These are phyloP conservation scores for Styphnolobium japonicum DNA, from an alignment of 306 rosid species.

Conservation along the genomic window DNA sequence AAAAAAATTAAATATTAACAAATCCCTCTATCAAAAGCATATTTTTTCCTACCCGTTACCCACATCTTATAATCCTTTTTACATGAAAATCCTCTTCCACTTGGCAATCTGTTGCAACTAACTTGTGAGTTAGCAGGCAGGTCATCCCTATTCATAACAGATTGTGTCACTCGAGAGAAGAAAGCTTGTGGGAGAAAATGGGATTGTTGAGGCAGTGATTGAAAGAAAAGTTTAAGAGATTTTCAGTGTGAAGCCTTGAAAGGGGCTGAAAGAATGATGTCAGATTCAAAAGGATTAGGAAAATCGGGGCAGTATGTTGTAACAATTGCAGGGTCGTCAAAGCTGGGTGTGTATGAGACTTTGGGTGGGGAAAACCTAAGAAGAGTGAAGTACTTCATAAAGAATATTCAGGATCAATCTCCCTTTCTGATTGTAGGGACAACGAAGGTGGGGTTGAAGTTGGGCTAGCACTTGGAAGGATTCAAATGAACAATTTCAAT, in stretches of 20 bases:
- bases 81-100: too few species aligned
- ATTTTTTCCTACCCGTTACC: too few species aligned
- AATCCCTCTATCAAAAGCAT: too few species aligned
- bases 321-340: constrained; percentile 10
- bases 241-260: neutral
- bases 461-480: constrained; percentile 2
- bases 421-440: constrained; percentile 8
- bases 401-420: neutral
- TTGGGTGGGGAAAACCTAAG: constrained; percentile 35
- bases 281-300: neutral
- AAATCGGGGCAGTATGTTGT: neutral
- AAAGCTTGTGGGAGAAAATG: constrained; percentile 18
- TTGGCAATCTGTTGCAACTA: too few species aligned
- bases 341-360: constrained; percentile 20
- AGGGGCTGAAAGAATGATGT: constrained; percentile 10
- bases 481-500: neutral
- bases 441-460: constrained; percentile 18
- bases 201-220: constrained; percentile 19
- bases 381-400: constrained; percentile 24
- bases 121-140: too few species aligned
- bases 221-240: constrained; percentile 7
- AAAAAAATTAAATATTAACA: too few species aligned
- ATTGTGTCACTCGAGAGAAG: neutral
- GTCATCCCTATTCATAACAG: too few species aligned
- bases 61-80: too few species aligned